phyloP scores from a whole-genome alignment of 1,139 yeast genomes.

The Nakaseomyces sp. region DNA sequence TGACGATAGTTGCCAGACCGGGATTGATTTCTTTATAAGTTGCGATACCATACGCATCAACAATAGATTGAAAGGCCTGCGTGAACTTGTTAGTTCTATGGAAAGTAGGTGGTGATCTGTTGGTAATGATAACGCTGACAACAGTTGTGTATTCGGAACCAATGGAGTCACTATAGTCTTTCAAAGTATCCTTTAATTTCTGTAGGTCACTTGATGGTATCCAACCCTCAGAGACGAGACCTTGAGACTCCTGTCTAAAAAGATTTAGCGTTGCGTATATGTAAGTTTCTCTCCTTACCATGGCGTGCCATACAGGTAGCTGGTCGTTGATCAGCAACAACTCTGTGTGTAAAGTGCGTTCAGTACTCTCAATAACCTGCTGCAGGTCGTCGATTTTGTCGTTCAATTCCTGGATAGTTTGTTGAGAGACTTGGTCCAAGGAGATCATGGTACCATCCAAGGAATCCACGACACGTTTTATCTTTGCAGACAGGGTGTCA shows the following conservation, averaged over 20 bases:
- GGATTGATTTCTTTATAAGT: conserved; percentile 73
- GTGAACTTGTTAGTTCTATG: conserved; percentile 73
- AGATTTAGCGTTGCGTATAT: conserved; percentile 58
- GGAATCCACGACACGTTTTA: conserved; percentile 53
- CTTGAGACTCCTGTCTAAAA: conserved; percentile 56
- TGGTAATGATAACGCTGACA: conserved; percentile 53
- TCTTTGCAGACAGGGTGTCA: conserved; percentile 45
- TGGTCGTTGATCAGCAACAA: conserved; percentile 59
- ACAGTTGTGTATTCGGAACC: conserved; percentile 52
- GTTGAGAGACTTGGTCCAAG: conserved; percentile 31
- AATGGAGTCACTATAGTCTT: conserved; percentile 31
- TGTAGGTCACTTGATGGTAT: conserved; percentile 52
- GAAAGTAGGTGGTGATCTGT: conserved; percentile 68
- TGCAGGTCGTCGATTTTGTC: conserved; percentile 48
- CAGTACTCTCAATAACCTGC: conserved; percentile 48
- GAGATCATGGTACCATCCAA: conserved; percentile 55
- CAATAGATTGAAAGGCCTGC: conserved; percentile 64
- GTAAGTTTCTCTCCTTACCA: conserved; percentile 62
- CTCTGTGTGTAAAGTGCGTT: conserved; percentile 58
- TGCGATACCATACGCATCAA: conserved; percentile 76
- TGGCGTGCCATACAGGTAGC: conserved; percentile 58
- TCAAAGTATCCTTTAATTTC: conserved; percentile 30
- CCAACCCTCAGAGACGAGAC: conserved; percentile 77
- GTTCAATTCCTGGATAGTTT: conserved; percentile 38
- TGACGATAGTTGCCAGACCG: conserved; percentile 68